Evolutionary conservation across 2,329 filamentous ascomycete genomes (phyloP).

Genomic region (Beauveria medogensis): DNA sequence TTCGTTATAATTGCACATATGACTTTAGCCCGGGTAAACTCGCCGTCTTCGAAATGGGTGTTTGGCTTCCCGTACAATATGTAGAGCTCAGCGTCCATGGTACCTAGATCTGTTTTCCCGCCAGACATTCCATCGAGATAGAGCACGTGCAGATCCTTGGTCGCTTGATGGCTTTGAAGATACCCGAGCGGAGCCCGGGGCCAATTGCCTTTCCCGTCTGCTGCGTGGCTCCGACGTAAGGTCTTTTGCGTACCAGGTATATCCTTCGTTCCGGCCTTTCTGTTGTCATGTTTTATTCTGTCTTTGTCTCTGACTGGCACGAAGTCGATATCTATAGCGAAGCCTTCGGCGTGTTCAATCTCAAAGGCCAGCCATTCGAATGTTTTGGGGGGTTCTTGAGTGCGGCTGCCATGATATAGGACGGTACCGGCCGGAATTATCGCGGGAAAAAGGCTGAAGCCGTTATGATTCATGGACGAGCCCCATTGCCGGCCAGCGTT

Average conservation of each 20-base stretch:
- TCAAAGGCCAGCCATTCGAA: constrained; percentile 72
- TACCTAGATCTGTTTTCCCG: constrained; percentile 56
- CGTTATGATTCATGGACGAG: constrained; percentile 65
- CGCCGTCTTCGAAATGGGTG: constrained; percentile 29
- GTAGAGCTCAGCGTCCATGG: constrained; percentile 58
- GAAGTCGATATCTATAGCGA: constrained; percentile 34
- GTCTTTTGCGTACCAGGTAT: not conserved
- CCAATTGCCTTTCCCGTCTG: not conserved
- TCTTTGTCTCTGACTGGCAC: not conserved
- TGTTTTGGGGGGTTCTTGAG: constrained; percentile 36
- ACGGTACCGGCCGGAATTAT: constrained; percentile 55
- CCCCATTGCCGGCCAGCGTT: constrained; percentile 69
- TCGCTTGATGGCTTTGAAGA: constrained; percentile 58
- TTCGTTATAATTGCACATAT: constrained; percentile 46
- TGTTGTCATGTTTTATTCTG: not conserved
- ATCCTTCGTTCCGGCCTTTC: not conserved
- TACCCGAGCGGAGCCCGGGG: constrained; percentile 36
- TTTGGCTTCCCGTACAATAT: constrained; percentile 36
- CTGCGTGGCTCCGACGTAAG: not conserved
- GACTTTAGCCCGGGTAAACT: constrained; percentile 42
- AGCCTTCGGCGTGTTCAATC: constrained; percentile 61
- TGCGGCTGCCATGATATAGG: constrained; percentile 56
- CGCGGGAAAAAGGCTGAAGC: constrained; percentile 62
- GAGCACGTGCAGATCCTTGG: constrained; percentile 48
- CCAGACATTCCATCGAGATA: constrained; percentile 66